Conservation (phyloP, 2,329 filamentous ascomycete species). For the Ascochyta fabae region DNA sequence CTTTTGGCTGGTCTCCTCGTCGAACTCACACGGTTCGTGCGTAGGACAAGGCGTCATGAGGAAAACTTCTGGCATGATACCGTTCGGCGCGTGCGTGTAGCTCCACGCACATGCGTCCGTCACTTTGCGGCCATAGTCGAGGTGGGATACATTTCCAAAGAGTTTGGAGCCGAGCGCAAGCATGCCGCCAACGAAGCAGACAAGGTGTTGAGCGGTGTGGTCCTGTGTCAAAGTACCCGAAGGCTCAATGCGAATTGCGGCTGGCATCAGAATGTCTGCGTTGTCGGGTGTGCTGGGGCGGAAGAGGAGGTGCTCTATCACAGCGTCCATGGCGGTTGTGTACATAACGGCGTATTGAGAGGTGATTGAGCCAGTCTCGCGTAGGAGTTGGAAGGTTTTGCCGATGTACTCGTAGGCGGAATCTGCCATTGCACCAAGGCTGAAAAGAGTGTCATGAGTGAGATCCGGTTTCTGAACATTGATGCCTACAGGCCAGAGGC, state of each 20-base stretch:
- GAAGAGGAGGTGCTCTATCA: conserved; percentile 54
- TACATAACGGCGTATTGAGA: conserved; percentile 60
- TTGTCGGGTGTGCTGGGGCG: conserved; percentile 54
- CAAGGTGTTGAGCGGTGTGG: conserved; percentile 56
- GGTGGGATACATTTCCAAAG: conserved; percentile 58
- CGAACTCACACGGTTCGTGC: conserved; percentile 46
- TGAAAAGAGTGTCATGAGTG: conserved; percentile 50
- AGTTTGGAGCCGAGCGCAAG: conserved; percentile 69
- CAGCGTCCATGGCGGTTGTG: conserved; percentile 53
- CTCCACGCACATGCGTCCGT: conserved; percentile 68
- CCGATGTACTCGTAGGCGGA: conserved; percentile 49
- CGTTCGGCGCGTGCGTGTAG: conserved; percentile 61
- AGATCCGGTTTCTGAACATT: conserved; percentile 29
- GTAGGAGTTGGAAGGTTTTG: conserved; percentile 31
- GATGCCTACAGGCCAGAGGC: conserved; percentile 51
- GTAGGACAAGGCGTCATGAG: conserved; percentile 56
- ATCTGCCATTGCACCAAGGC: conserved; percentile 41
- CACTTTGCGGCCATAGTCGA: conserved; percentile 61
- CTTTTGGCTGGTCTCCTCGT: conserved; percentile 19
- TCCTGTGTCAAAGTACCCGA: conserved; percentile 29
- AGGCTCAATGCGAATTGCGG: conserved; percentile 40
- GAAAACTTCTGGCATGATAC: conserved; percentile 66
- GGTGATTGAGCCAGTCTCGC: conserved; percentile 31
- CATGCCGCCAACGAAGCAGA: conserved; percentile 73
- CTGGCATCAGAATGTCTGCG: conserved; percentile 51